Evolutionary conservation across 768 basidiomycete species (phyloP).

Genomic region (Phylloporus rhodoxanthus): DNA sequence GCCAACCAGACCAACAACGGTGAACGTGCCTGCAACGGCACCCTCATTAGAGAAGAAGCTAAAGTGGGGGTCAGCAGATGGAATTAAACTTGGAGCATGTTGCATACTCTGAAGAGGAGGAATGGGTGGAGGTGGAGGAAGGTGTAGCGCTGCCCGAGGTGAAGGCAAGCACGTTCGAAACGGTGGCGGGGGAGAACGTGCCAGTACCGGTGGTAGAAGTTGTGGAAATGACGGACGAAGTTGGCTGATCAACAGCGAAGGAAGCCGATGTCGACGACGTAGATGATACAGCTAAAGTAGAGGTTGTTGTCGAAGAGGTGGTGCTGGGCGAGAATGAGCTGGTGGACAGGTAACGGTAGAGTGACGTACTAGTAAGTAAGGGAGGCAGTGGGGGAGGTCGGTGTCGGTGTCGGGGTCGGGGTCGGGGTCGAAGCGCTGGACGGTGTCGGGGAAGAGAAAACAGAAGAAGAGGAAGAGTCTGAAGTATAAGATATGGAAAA

Average conservation of each 20-base stretch:
- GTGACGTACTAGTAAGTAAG: constrained; percentile 9
- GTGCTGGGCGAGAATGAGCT: constrained; percentile 3
- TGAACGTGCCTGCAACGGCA: constrained; percentile 43
- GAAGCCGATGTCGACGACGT: not conserved
- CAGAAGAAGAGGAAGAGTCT: not conserved
- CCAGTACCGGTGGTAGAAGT: not conserved
- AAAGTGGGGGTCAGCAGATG: not conserved
- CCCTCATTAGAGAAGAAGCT: constrained; percentile 46
- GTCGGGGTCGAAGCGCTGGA: not conserved
- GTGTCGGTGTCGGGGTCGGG: not conserved
- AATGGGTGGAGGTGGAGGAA: constrained; percentile 8
- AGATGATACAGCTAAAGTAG: not conserved
- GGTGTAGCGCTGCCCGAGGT: constrained; percentile 4
- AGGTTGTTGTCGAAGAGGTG: not conserved
- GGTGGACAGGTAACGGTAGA: not conserved
- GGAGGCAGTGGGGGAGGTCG: not conserved
- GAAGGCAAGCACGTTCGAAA: not conserved
- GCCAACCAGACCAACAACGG: constrained; percentile 35
- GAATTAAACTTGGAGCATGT: too few relatives aligned
- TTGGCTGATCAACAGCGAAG: not conserved
- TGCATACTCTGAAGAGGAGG: constrained; percentile 22
- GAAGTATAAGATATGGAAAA: too few relatives aligned
- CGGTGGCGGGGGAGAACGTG: not conserved
- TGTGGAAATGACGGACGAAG: not conserved
- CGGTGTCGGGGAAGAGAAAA: not conserved